Base-by-base conservation (phyloP, 345 rosid genomes). In the Dimocarpus longan region DNA sequence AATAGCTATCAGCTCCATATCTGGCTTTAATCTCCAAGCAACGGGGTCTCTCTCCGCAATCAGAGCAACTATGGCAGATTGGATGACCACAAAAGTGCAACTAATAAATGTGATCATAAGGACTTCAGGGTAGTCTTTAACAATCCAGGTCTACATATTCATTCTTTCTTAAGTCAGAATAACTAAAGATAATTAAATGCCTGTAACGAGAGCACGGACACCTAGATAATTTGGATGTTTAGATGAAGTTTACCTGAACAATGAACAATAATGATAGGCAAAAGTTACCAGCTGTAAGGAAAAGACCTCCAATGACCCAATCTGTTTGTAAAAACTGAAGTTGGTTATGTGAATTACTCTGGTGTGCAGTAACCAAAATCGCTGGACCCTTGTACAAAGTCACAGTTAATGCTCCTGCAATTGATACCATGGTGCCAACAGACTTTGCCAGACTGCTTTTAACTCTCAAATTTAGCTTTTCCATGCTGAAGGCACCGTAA, bases 361-460 rank as follows among this genome's bases (percentile, higher is more conserved):
- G 1, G 8, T 75, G 60, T 42, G 74, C 65, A 71, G 39, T 28
- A 52, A n/a, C 39, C 24, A 66, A 16, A 6, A 80, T 66, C 3
- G n/a, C n/a, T n/a, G n/a, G 77, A 16, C 84, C 84, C 78, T 76
- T 79, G 73, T 84, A 81, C 3, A 81, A 21, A 21, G 82, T 78
- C 73, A 76, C 73, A 16, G 42, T 59, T 15, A 81, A 76, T 16
- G 80, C 87, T 39, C 87, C 82, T 28, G 66, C 70, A 18, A 79
- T 75, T 3, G 68, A 79, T 24, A 73, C 44, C n/a, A 73, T 60
- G 32, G 87, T 76, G 21, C 87, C 87, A 13, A 81, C 42, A 19
- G 71, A 73, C 68, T 81, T 81, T 12, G 84, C 84, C 66, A 63
- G 79, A 67, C 84, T 79, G 68, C 84, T 79, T 64, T 37, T 24